Evolutionary conservation across 176 grass and related monocot genomes (phyloP), one percentile per base, ranked within the genome.

Genomic region (Metroxylon sagu): DNA sequence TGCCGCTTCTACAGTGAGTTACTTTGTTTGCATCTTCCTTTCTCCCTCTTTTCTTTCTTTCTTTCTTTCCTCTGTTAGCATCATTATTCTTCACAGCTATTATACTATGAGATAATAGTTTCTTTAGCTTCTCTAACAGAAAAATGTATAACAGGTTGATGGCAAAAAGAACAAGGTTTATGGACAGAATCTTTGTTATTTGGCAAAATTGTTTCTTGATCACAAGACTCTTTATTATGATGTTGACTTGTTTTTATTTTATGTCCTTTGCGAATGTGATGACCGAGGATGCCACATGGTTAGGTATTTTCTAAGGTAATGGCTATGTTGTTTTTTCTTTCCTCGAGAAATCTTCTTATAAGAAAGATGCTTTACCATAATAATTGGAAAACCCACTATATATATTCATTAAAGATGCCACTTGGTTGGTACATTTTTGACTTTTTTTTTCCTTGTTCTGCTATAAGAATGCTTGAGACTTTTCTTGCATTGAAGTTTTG

Each of bases 81-180:
- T 16, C 25, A 26, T 26, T 6, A 25, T 25, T 65, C 21, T 12
- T 6, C 3, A 56, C 35, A 12, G 35, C 35, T 2, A 43, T 43
- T 43, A 43, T 43, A 43, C 35, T 43, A 43, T 12, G 35, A 43
- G 35, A 43, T 43, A 7, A 43, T 14, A 43, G 35, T 10, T 14
- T 55, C 54, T 48, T 29, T 53, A 18, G n/a, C 19, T 26, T 16
- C 26, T 25, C 27, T 63, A 16, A 54, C 39, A 17, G 29, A 63
- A 62, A 14, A 14, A 17, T 26, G 14, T 55, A 5, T 23, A 30
- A 49, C 84, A 98, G 94, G 88, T 98, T 64, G 94, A 98, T 83
- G 94, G 94, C 67, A 92, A 98, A 82, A 98, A 98, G 73, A 93
- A 93, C 62, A 98, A 89, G 77, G 85, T 98, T 75, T 98, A 93